Evolutionary conservation across 2,329 filamentous ascomycete genomes (phyloP), one percentile per base, ranked within the genome.

Genomic region (Botrytis elliptica): DNA sequence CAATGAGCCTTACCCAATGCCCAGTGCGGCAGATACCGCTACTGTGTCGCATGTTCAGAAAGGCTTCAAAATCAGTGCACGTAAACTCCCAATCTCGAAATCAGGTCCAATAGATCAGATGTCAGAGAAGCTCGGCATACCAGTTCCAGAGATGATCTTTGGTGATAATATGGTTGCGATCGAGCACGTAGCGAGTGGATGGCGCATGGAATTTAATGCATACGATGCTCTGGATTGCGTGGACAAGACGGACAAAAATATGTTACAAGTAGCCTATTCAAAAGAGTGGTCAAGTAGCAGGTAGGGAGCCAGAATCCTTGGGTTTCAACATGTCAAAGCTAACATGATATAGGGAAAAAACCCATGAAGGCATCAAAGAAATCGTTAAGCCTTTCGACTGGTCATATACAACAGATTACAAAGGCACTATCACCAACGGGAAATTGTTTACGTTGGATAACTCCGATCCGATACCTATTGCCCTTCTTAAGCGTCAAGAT

Each of bases 61-160:
- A 76, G 87, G 87, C 79, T 97, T 95, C 86, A 88, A 85, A 79
- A 91, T 98, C 82, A 88, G 89, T 42, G 93, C 93, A 72, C 92
- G 94, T 81, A 98, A 98, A 85, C 90, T 96, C 69, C 96, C 96
- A 76, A 99, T 99, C 82, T 92, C 97, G 78, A 98, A 97, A 83
- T 90, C 95, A 64, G 92, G 88, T 9, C 93, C 94, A 69, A 98
- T 99, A 81, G 94, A 97, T 81, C 89, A 89, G 55, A 93, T 99
- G 89, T 91, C 91, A 59, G 86, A 87, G 73, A 89, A 88, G 76
- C 87, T 99, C 71, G 91, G 91, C 44, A 98, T 99, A 81, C 90
- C 95, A 29, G 90, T 95, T 59, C 96, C 96, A 14, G 96, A 99
- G 85, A 99, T 99, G 96, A 99, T 99, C 77, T 99, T 99, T 81